These are phyloP conservation scores for Phragmites australis DNA, from an alignment of 176 grass and related monocot genomes.

Conservation along the genomic window DNA sequence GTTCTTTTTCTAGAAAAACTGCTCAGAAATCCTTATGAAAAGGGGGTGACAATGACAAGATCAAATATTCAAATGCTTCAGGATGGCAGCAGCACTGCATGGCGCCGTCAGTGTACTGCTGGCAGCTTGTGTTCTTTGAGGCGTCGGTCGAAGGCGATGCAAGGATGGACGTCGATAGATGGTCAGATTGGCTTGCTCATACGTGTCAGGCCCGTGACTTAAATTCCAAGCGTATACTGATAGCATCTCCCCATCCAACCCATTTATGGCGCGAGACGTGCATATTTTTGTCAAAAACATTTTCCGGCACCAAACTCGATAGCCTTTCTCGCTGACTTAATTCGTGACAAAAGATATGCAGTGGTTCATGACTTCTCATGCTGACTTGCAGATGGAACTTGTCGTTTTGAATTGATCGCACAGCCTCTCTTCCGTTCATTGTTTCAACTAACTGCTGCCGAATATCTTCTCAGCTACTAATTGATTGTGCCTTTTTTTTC, in stretches of 20 bases:
- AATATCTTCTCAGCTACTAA: not conserved
- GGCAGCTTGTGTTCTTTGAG: slow-evolving; percentile 8
- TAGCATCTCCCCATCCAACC: slow-evolving; percentile 54
- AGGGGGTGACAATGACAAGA: no score
- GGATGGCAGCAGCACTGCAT: slow-evolving; percentile 15
- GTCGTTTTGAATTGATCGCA: not conserved
- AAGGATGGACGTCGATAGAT: not conserved
- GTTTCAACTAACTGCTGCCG: not conserved
- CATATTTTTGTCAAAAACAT: not conserved
- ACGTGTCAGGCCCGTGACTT: slow-evolving; percentile 49
- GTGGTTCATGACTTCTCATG: not conserved
- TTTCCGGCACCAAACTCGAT: slow-evolving; percentile 31
- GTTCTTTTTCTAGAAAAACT: not conserved
- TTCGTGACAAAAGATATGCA: not conserved
- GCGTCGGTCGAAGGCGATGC: slow-evolving; percentile 22
- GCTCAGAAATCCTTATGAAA: not conserved
- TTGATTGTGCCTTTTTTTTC: not conserved
- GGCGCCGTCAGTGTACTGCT: not conserved
- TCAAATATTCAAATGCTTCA: slow-evolving; percentile 13
- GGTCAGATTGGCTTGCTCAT: not conserved
- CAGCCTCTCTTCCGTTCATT: not conserved
- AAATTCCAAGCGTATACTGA: slow-evolving; percentile 59
- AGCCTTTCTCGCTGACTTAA: not conserved
- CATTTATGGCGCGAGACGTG: slow-evolving; percentile 22
- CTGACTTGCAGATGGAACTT: not conserved